These are phyloP conservation scores for Stephanodiscus triporus DNA, from an alignment of 108 stramenopile species.

Conservation along the genomic window DNA sequence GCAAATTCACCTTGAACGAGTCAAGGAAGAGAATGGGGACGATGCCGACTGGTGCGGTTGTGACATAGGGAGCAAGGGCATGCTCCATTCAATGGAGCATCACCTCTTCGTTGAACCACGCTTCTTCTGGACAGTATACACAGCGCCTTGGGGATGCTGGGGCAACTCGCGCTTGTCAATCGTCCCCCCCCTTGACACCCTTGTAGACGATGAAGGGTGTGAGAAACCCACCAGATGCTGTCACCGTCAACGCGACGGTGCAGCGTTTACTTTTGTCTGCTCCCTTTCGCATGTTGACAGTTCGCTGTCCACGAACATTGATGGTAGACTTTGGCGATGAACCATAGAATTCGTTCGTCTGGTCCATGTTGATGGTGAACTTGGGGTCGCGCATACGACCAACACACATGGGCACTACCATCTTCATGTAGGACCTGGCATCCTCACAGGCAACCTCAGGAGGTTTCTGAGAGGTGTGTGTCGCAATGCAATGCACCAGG, in stretches of 20 bases:
- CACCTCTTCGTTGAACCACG: constrained; percentile 14
- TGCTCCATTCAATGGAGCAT: background rate
- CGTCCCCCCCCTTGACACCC: constrained; percentile 5
- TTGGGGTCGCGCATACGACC: no score
- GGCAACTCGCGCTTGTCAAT: constrained; percentile 10
- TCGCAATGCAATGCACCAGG: no score
- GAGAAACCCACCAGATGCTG: background rate
- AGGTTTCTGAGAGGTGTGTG: no score
- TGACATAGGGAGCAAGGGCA: background rate
- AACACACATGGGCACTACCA: no score
- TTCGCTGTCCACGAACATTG: background rate
- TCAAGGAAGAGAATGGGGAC: constrained; percentile 26
- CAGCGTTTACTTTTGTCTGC: background rate
- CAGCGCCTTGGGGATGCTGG: background rate
- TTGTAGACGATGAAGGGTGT: constrained; percentile 9
- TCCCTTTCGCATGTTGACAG: constrained; percentile 8
- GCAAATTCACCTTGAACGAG: constrained; percentile 16
- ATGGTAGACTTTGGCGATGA: no score
- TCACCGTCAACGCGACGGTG: constrained; percentile 18
- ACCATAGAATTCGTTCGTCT: no score
- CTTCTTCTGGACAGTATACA: constrained; percentile 9
- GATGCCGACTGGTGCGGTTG: constrained; percentile 5
- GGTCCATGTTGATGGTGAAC: no score
- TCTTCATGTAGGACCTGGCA: no score
- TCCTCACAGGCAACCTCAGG: no score